phyloP scores from a whole-genome alignment of 1,139 yeast species.

The Blastobotrys raffinosifermentans region DNA sequence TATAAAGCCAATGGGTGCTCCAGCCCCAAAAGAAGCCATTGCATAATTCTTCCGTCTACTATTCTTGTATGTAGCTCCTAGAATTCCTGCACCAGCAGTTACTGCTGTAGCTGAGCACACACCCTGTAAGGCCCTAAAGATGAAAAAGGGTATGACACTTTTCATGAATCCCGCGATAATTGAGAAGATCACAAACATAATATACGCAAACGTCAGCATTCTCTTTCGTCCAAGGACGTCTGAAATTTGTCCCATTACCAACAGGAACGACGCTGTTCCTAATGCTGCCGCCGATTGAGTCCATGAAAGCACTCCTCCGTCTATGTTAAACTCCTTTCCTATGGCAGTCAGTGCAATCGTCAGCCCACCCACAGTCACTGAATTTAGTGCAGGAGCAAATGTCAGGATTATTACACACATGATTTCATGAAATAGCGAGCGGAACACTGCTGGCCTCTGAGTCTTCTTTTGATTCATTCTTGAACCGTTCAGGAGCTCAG shows the following conservation, averaged over 20 bases:
- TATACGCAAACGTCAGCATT: constrained; percentile 33
- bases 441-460: constrained; percentile 20
- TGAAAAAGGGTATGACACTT: constrained; percentile 33
- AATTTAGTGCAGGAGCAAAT: constrained; percentile 39
- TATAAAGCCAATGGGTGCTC: constrained; percentile 44
- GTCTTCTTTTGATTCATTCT: no score
- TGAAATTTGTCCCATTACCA: constrained; percentile 41
- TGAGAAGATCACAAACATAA: constrained; percentile 32
- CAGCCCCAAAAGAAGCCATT: constrained; percentile 41
- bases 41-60: constrained; percentile 37
- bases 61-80: constrained; percentile 38
- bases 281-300: constrained; percentile 36
- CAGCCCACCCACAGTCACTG: constrained; percentile 35
- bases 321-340: constrained; percentile 31
- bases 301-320: constrained; percentile 41
- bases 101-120: constrained; percentile 38
- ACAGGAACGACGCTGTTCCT: constrained; percentile 39
- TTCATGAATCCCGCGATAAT: constrained; percentile 39
- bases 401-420: constrained; percentile 32
- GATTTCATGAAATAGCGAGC: constrained; percentile 16
- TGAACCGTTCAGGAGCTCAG: no score
- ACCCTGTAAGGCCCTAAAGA: constrained; percentile 41
- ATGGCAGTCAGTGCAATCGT: constrained; percentile 34
- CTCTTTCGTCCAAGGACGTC: constrained; percentile 41
- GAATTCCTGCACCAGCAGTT: constrained; percentile 42